Percentiles rank a stretch among this genome's conserved stretches.
Evolutionary conservation across 2,329 filamentous ascomycete species (phyloP).

Genomic region (Aspergillus hiratsukae): DNA sequence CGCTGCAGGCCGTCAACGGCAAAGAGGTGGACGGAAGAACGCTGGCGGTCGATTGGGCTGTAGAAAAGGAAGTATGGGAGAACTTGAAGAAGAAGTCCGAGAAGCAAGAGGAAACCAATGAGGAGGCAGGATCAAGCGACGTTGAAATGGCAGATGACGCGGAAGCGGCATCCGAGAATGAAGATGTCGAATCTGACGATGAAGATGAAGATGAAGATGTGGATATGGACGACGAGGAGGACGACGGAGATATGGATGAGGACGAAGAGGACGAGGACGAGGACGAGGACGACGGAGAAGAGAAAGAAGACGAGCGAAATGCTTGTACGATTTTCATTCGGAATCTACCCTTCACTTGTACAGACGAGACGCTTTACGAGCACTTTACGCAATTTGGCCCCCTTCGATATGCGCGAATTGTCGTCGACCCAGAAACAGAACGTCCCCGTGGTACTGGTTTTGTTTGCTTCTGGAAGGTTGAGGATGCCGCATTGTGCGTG

Average conservation of each 20-base stretch:
- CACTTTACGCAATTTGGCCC: slow-evolving; percentile 86
- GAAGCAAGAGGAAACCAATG: slow-evolving; percentile 17
- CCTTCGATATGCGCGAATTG: slow-evolving; percentile 86
- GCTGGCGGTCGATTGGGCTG: slow-evolving; percentile 93
- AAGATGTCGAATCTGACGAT: slow-evolving; percentile 26
- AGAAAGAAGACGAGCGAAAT: slow-evolving; percentile 51
- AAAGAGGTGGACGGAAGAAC: slow-evolving; percentile 83
- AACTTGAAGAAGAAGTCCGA: slow-evolving; percentile 50
- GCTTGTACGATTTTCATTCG: slow-evolving; percentile 83
- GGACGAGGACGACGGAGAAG: slow-evolving; percentile 43
- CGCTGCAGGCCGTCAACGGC: slow-evolving; percentile 79
- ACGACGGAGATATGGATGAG: slow-evolving; percentile 41
- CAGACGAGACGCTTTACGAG: slow-evolving; percentile 74
- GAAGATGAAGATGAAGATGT: slow-evolving; percentile 35
- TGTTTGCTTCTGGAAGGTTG: slow-evolving; percentile 78
- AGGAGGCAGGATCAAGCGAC: slow-evolving; percentile 42
- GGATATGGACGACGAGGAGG: slow-evolving; percentile 22
- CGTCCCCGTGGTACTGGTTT: slow-evolving; percentile 90
- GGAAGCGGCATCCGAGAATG: slow-evolving; percentile 45
- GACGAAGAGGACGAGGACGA: slow-evolving; percentile 40
- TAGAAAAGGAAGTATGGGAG: slow-evolving; percentile 85
- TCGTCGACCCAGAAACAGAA: slow-evolving; percentile 79
- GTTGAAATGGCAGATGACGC: slow-evolving; percentile 55
- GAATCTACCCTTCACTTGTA: slow-evolving; percentile 85
- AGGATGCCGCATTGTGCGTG: slow-evolving; percentile 73